Evolutionary conservation across 148 eudicot genomes (phyloP).

Genomic region (Chenopodium berlandieri): DNA sequence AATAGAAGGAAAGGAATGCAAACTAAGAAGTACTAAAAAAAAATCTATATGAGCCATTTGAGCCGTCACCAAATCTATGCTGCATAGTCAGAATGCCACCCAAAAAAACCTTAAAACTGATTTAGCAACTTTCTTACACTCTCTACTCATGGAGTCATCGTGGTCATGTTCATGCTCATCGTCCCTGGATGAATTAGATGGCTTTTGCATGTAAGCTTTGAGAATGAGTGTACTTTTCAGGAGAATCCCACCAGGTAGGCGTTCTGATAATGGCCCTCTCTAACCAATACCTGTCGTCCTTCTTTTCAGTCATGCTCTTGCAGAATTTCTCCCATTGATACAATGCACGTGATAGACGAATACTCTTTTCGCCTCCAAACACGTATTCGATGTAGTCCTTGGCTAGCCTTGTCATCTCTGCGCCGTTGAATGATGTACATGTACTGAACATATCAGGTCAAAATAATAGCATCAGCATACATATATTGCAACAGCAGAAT

Average conservation of each 20-base stretch:
- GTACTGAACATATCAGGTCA: constrained; percentile 48
- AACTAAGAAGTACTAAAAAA: too few species aligned
- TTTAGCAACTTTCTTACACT: too few species aligned
- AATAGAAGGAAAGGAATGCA: too few species aligned
- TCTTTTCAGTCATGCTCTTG: constrained; percentile 21
- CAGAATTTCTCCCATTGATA: constrained; percentile 37
- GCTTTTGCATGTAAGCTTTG: too few species aligned
- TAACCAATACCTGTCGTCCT: constrained; percentile 44
- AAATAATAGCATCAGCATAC: background rate
- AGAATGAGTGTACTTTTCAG: too few species aligned
- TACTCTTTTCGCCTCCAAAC: constrained; percentile 45
- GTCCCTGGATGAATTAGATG: too few species aligned
- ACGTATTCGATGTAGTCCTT: constrained; percentile 48
- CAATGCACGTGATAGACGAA: constrained; percentile 49
- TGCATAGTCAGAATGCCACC: background rate
- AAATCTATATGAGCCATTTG: too few species aligned
- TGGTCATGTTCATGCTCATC: too few species aligned
- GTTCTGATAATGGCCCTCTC: constrained; percentile 51
- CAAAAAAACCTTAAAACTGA: too few species aligned
- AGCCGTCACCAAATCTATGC: background rate
- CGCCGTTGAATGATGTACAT: constrained; percentile 54
- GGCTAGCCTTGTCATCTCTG: constrained; percentile 43
- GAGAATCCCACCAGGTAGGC: constrained; percentile 55
- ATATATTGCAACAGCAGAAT: background rate
- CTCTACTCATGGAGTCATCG: too few species aligned